phyloP scores from a whole-genome alignment of 371 early-diverging fungal genomes.

The Catenaria anguillulae region DNA sequence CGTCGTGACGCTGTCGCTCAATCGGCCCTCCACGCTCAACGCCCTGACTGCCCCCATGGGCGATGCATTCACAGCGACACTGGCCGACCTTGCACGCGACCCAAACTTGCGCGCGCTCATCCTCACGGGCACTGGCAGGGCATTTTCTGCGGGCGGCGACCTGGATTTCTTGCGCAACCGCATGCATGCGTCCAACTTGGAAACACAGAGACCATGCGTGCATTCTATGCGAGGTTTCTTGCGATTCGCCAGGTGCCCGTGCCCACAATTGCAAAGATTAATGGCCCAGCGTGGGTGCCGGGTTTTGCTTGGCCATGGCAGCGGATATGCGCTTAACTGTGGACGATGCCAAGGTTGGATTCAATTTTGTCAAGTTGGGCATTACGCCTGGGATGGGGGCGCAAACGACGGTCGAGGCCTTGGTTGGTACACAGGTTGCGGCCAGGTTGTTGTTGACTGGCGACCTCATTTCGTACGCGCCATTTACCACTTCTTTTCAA shows the following conservation, averaged over 20 bases:
- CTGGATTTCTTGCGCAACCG: slow-evolving; percentile 16
- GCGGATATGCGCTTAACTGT: slow-evolving; percentile 17
- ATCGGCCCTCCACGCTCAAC: slow-evolving; percentile 18
- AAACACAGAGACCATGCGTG: slow-evolving; percentile 18
- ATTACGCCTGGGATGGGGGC: slow-evolving; percentile 23
- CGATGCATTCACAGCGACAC: slow-evolving; percentile 5
- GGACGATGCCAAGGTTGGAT: slow-evolving; percentile 15
- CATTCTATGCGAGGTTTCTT: slow-evolving; percentile 18
- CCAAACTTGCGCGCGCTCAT: slow-evolving; percentile 14
- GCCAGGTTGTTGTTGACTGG: slow-evolving; percentile 20
- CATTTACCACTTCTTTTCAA: too few species aligned
- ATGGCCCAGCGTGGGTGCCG: slow-evolving; percentile 15
- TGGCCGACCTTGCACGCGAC: slow-evolving; percentile 3
- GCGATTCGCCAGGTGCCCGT: slow-evolving; percentile 13
- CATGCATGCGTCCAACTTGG: slow-evolving; percentile 8
- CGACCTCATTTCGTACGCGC: slow-evolving; percentile 12
- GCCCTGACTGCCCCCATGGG: slow-evolving; percentile 18
- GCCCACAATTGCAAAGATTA: slow-evolving; percentile 18
- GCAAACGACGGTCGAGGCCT: slow-evolving; percentile 9
- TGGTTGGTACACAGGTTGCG: slow-evolving; percentile 14
- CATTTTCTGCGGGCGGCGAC: slow-evolving; percentile 19
- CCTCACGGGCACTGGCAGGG: slow-evolving; percentile 17
- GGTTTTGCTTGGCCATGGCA: slow-evolving; percentile 18
- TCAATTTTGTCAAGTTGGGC: slow-evolving; percentile 23
- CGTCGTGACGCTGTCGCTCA: slow-evolving; percentile 14